phyloP scores from a whole-genome alignment of 1,284 basidiomycete genomes.

The Cryptococcus jaspeensis region DNA sequence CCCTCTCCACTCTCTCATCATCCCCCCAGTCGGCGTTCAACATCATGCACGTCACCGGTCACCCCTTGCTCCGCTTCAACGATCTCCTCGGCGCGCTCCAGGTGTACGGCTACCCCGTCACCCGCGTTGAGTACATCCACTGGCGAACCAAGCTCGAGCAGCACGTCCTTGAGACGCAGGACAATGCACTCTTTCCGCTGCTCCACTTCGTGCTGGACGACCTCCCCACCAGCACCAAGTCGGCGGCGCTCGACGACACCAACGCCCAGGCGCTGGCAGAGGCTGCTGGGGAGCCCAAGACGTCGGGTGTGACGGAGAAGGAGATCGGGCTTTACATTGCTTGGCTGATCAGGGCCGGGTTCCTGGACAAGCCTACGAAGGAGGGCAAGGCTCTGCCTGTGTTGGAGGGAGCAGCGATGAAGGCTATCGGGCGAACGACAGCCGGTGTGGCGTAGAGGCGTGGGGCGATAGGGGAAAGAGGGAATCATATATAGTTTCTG shows the following conservation, averaged over 20 bases:
- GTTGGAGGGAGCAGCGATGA: slow-evolving; percentile 45
- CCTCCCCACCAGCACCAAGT: slow-evolving; percentile 92
- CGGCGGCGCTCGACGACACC: slow-evolving; percentile 83
- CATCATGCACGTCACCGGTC: slow-evolving; percentile 85
- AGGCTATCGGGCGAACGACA: slow-evolving; percentile 51
- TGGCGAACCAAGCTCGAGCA: slow-evolving; percentile 93
- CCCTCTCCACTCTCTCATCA: slow-evolving; percentile 65
- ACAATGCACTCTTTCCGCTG: slow-evolving; percentile 96
- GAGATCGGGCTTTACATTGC: slow-evolving; percentile 88
- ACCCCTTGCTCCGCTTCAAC: slow-evolving; percentile 88
- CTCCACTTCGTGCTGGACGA: slow-evolving; percentile 97
- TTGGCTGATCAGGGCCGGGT: slow-evolving; percentile 86
- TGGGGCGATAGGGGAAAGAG: neutral
- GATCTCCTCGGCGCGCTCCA: slow-evolving; percentile 72
- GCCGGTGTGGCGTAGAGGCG: slow-evolving; percentile 27
- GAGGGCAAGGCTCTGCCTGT: slow-evolving; percentile 44
- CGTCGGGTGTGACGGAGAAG: slow-evolving; percentile 71
- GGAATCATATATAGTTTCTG: neutral
- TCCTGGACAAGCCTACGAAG: slow-evolving; percentile 66
- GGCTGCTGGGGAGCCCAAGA: slow-evolving; percentile 55
- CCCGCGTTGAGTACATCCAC: slow-evolving; percentile 80
- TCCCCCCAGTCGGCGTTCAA: slow-evolving; percentile 55
- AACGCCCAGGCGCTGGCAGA: slow-evolving; percentile 71
- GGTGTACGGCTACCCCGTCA: slow-evolving; percentile 77
- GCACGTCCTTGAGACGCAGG: slow-evolving; percentile 88